Evolutionary conservation across 805 yeast species (phyloP).

Genomic region (Teunomyces lycoperdinae): DNA sequence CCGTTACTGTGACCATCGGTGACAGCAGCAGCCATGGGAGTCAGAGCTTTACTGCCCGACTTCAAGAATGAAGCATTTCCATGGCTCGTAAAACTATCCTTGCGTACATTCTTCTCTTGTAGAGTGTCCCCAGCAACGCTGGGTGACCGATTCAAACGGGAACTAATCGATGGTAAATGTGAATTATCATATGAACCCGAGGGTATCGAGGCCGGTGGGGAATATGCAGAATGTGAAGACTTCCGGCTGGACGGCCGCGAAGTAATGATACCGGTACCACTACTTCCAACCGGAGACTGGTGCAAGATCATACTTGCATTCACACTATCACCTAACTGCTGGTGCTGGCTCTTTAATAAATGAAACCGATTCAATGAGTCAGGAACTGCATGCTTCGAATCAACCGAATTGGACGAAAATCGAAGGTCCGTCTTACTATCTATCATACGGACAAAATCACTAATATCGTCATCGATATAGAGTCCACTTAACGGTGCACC

Average conservation of each 20-base stretch:
- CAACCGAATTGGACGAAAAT: slow-evolving; percentile 15
- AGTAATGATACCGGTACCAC: slow-evolving; percentile 9
- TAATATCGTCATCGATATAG: slow-evolving; percentile 55
- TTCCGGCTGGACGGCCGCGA: slow-evolving; percentile 26
- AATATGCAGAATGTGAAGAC: slow-evolving; percentile 29
- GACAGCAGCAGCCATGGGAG: slow-evolving; percentile 23
- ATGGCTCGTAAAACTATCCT: slow-evolving; percentile 3
- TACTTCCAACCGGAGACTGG: slow-evolving; percentile 9
- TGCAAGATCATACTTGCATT: slow-evolving; percentile 46
- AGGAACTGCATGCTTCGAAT: slow-evolving; percentile 11
- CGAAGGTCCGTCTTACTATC: slow-evolving; percentile 60
- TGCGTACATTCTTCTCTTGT: slow-evolving; percentile 2
- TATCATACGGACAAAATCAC: slow-evolving; percentile 68
- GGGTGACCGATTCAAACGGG: slow-evolving; percentile 25
- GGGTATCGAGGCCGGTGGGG: slow-evolving; percentile 23
- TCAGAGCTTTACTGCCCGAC: slow-evolving; percentile 13
- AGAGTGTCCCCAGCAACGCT: background rate
- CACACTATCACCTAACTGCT: slow-evolving; percentile 53
- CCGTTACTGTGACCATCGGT: slow-evolving; percentile 17
- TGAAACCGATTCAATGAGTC: slow-evolving; percentile 54
- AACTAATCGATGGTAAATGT: slow-evolving; percentile 31
- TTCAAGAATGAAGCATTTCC: slow-evolving; percentile 17
- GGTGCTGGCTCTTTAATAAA: slow-evolving; percentile 50
- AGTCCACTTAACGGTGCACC: slow-evolving; percentile 41
- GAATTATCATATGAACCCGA: slow-evolving; percentile 25